phyloP scores from a whole-genome alignment of 2,329 filamentous ascomycete species.

The Elsinoe perseae region DNA sequence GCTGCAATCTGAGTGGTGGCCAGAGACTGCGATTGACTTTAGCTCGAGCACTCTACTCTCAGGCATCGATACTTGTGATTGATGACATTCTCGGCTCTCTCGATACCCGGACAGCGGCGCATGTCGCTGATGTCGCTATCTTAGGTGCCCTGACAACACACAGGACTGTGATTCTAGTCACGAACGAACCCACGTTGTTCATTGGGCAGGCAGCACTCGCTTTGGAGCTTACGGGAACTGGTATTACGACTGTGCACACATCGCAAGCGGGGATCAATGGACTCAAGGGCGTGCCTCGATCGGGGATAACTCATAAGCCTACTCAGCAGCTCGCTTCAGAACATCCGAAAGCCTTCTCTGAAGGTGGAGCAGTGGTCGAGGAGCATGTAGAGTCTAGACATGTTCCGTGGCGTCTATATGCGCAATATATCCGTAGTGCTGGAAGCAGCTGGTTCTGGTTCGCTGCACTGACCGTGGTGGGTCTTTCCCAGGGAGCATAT shows the following conservation, averaged over 20 bases:
- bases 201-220: not conserved
- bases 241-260: too few species aligned
- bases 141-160: not conserved
- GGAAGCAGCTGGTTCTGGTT: not conserved
- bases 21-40: not conserved
- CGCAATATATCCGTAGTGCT: not conserved
- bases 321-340: too few species aligned
- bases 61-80: not conserved
- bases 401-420: not conserved
- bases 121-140: not conserved
- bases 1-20: not conserved
- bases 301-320: too few species aligned
- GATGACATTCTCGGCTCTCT: not conserved
- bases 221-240: not conserved
- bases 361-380: not conserved
- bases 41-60: not conserved
- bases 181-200: not conserved
- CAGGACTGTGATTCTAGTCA: not conserved
- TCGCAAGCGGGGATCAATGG: too few species aligned
- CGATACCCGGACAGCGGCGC: not conserved
- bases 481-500: not conserved
- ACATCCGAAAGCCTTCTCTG: too few species aligned
- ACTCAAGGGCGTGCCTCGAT: too few species aligned
- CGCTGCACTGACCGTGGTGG: not conserved
- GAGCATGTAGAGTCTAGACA: not conserved